Percentiles rank a stretch among this genome's conserved stretches.
phyloP scores from a whole-genome alignment of 2,329 filamentous ascomycete genomes.

The Rhynchosporium agropyri region DNA sequence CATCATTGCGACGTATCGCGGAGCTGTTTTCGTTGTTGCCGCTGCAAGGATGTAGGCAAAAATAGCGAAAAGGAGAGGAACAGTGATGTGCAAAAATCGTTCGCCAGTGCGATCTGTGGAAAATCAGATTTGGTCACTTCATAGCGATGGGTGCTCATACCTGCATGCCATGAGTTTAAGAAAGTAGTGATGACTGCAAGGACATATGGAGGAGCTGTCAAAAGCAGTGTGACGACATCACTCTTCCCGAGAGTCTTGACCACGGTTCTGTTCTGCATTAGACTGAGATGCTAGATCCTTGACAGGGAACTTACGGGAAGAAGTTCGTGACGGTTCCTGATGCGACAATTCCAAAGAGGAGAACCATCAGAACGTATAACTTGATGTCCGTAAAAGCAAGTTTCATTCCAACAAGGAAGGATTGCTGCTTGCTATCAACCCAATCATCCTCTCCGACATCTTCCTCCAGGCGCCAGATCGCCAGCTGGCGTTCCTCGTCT shows the following conservation, averaged over 20 bases:
- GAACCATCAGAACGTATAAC: slow-evolving; percentile 37
- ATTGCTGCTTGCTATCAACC: slow-evolving; percentile 58
- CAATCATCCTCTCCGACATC: slow-evolving; percentile 68
- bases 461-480: slow-evolving; percentile 63
- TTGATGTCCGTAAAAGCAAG: slow-evolving; percentile 59
- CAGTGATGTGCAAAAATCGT: slow-evolving; percentile 67
- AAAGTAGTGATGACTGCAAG: slow-evolving; percentile 64
- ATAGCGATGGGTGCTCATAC: slow-evolving; percentile 15
- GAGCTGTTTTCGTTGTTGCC: slow-evolving; percentile 59
- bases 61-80: slow-evolving; percentile 64
- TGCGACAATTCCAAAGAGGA: slow-evolving; percentile 59
- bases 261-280: slow-evolving; percentile 53
- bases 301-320: slow-evolving; percentile 51
- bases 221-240: slow-evolving; percentile 60
- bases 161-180: slow-evolving; percentile 67
- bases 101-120: slow-evolving; percentile 64
- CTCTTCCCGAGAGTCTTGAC: slow-evolving; percentile 68
- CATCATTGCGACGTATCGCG: slow-evolving; percentile 72
- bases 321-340: slow-evolving; percentile 67
- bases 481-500: slow-evolving; percentile 59
- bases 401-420: slow-evolving; percentile 54
- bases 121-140: background rate
- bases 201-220: slow-evolving; percentile 68
- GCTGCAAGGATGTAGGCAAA: slow-evolving; percentile 69
- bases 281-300: slow-evolving; percentile 52